Percentiles rank a stretch among this genome's conserved stretches.
phyloP scores from a whole-genome alignment of 257 asterid species.

The Salvia rosmarinus region DNA sequence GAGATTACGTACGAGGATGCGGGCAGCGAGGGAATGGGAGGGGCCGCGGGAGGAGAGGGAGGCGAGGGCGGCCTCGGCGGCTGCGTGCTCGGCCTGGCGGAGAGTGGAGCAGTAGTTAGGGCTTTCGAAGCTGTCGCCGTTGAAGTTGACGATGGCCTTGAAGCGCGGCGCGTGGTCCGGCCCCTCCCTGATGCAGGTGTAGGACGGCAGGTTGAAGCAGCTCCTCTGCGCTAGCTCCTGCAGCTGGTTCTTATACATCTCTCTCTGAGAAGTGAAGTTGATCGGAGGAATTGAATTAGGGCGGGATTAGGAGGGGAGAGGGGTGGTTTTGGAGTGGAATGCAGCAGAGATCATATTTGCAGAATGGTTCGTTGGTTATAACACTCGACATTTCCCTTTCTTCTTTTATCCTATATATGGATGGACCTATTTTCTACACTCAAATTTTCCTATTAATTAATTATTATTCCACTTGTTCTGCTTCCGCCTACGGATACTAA shows the following conservation, averaged over 20 bases:
- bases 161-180: conserved; percentile 91
- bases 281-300: conserved; percentile 25
- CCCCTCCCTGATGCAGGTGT: conserved; percentile 70
- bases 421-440: background rate
- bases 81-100: conserved; percentile 82
- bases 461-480: no score
- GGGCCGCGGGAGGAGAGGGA: conserved; percentile 51
- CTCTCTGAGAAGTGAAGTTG: background rate
- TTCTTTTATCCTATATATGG: conserved; percentile 37
- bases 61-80: conserved; percentile 71
- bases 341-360: conserved; percentile 18
- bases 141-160: conserved; percentile 67
- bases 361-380: conserved; percentile 13
- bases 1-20: conserved; percentile 51
- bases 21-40: conserved; percentile 70
- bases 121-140: conserved; percentile 66
- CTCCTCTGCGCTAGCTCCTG: conserved; percentile 89
- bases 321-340: background rate
- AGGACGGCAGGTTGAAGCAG: conserved; percentile 76
- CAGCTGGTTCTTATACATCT: conserved; percentile 84
- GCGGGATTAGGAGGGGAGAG: conserved; percentile 35
- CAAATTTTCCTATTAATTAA: background rate
- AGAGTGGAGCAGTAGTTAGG: conserved; percentile 67
- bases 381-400: background rate
- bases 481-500: no score